Conservation (phyloP, 371 early-diverging fungal species). For the Mucor ambiguus region DNA sequence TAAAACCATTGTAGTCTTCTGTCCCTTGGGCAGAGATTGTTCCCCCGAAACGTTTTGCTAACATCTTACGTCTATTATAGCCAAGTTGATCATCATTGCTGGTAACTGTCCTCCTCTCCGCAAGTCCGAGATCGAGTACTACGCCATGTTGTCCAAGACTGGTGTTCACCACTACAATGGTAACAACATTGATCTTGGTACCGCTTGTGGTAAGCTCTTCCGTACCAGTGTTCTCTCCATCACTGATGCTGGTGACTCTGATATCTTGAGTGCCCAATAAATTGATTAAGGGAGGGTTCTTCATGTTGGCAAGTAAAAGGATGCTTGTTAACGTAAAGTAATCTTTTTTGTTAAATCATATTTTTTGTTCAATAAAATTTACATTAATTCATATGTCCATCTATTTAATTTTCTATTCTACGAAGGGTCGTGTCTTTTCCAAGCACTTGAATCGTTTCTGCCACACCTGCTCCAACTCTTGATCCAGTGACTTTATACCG, state of each 20-base stretch:
- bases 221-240: conserved; percentile 89
- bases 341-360: neutral
- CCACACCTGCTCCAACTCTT: conserved; percentile 66
- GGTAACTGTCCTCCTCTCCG: conserved; percentile 99
- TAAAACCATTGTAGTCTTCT: conserved; percentile 16
- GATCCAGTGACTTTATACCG: conserved; percentile 68
- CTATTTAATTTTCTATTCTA: conserved; percentile 10
- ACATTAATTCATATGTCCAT: neutral
- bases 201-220: conserved; percentile 99
- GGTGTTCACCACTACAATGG: conserved; percentile 98
- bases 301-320: neutral
- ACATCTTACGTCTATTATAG: conserved; percentile 47
- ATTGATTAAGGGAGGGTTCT: neutral
- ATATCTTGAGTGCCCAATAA: conserved; percentile 54
- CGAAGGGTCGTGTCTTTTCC: conserved; percentile 35
- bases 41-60: conserved; percentile 30
- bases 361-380: conserved; percentile 1
- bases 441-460: conserved; percentile 56
- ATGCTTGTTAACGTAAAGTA: neutral
- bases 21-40: conserved; percentile 44
- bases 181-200: conserved; percentile 98
- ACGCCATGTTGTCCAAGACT: conserved; percentile 99
- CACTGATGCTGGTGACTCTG: conserved; percentile 97
- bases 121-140: conserved; percentile 99
- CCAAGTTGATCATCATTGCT: conserved; percentile 97